Conservation (phyloP, 768 basidiomycete species). For the Coprinellus aureogranulatus region DNA sequence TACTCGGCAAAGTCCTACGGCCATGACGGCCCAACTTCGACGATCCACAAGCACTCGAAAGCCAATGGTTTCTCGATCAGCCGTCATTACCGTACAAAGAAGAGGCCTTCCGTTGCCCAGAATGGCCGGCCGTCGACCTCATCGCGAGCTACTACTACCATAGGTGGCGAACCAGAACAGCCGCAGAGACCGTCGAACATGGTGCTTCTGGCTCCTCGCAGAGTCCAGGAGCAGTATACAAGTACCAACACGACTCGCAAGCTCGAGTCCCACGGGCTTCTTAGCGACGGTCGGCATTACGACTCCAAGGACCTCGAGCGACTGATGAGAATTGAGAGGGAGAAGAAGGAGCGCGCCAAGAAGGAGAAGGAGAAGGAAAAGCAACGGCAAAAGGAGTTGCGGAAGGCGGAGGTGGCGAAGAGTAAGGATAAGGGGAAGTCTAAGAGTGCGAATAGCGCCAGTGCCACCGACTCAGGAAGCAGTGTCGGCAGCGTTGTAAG, state of each 20-base stretch:
- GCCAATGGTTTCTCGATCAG: conserved; percentile 78
- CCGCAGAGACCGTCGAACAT: conserved; percentile 36
- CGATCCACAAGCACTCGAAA: conserved; percentile 81
- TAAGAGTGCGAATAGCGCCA: conserved; percentile 2
- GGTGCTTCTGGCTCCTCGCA: conserved; percentile 70
- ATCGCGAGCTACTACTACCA: conserved; percentile 21
- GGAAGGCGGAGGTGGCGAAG: conserved; percentile 27
- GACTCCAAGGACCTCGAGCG: conserved; percentile 33
- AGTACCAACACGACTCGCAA: conserved; percentile 71
- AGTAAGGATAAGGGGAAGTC: conserved; percentile 21
- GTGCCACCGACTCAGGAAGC: conserved; percentile 22
- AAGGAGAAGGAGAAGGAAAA: conserved; percentile 28
- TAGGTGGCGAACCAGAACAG: conserved; percentile 13
- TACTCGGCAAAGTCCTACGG: conserved; percentile 35
- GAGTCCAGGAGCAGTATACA: conserved; percentile 77
- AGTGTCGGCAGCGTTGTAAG: conserved; percentile 23
- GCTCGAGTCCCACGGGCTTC: conserved; percentile 63
- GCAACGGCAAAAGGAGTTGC: conserved; percentile 25
- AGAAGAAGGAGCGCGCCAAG: conserved; percentile 21
- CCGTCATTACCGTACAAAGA: conserved; percentile 46
- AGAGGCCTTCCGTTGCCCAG: conserved; percentile 6
- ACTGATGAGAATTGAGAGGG: conserved; percentile 10
- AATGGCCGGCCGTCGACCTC: conserved; percentile 18
- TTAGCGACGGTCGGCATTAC: conserved; percentile 43
- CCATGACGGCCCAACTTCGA: conserved; percentile 56